Conservation (phyloP, 1,284 basidiomycete genomes). For the Pyrrhoderma lamaoense region DNA sequence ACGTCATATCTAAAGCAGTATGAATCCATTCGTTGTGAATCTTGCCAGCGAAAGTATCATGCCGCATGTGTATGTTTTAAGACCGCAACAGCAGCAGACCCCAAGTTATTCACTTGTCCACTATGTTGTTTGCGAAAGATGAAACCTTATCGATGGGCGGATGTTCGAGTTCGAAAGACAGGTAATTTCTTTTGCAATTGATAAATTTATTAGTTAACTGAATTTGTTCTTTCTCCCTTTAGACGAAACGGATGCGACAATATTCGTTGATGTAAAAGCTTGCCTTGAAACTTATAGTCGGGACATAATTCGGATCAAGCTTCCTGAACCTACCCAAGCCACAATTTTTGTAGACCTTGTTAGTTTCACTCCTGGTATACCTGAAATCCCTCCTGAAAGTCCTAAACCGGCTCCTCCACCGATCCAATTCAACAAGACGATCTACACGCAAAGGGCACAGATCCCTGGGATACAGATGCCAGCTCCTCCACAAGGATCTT, state of each 20-base stretch:
- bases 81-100: constrained; percentile 24
- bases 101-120: constrained; percentile 53
- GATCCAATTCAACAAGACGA: no score
- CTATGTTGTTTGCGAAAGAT: constrained; percentile 69
- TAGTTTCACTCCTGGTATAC: constrained; percentile 48
- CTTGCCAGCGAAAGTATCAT: constrained; percentile 61
- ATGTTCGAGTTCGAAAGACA: constrained; percentile 60
- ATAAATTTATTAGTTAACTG: neutral
- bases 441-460: no score
- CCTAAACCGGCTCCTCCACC: neutral
- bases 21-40: constrained; percentile 57
- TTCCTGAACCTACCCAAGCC: constrained; percentile 53
- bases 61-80: constrained; percentile 70
- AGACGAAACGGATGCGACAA: constrained; percentile 38
- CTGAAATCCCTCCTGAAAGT: constrained; percentile 25
- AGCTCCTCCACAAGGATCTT: constrained; percentile 20
- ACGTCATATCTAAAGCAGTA: constrained; percentile 51
- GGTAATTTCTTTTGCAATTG: constrained; percentile 37
- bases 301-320: constrained; percentile 58
- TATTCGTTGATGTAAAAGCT: constrained; percentile 60
- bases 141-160: constrained; percentile 58
- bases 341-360: constrained; percentile 71
- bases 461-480: no score
- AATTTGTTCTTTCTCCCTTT: constrained; percentile 7
- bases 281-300: constrained; percentile 71